These are phyloP conservation scores for Blastocystis sp. DNA, from an alignment of 352 stramenopile genomes.

Conservation along the genomic window DNA sequence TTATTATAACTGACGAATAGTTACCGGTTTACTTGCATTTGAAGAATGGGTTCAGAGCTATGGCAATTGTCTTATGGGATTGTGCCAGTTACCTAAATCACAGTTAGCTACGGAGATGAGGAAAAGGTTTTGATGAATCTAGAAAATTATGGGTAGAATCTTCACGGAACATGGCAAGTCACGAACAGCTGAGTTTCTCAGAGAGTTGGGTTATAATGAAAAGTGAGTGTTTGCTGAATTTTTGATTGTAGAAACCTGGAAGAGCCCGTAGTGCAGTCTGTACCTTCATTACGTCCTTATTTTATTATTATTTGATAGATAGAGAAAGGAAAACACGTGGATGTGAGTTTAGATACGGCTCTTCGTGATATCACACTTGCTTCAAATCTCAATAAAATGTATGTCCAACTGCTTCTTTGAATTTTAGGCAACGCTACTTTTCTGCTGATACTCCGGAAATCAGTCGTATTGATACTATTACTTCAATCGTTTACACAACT, in stretches of 20 bases:
- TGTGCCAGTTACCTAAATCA: neutral
- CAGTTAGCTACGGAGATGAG: neutral
- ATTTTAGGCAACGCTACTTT: neutral
- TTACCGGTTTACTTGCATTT: neutral
- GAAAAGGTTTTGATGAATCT: neutral
- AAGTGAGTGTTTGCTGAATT: neutral
- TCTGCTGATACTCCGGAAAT: neutral
- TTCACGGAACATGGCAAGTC: neutral
- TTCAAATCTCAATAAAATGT: neutral
- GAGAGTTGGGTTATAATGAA: neutral
- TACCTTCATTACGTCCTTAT: neutral
- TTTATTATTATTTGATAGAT: neutral
- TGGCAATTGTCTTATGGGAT: conserved; percentile 3
- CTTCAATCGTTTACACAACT: neutral
- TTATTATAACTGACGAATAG: neutral
- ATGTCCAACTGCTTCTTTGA: neutral
- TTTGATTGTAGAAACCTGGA: neutral
- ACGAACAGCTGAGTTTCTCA: neutral
- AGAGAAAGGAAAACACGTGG: neutral
- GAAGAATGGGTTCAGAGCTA: neutral
- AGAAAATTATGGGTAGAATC: neutral
- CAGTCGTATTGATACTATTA: neutral
- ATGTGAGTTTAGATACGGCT: neutral
- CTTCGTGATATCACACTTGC: neutral
- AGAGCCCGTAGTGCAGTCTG: neutral